Conservation (phyloP, 495 filamentous ascomycete genomes). For the Aspergillus homomorphus region DNA sequence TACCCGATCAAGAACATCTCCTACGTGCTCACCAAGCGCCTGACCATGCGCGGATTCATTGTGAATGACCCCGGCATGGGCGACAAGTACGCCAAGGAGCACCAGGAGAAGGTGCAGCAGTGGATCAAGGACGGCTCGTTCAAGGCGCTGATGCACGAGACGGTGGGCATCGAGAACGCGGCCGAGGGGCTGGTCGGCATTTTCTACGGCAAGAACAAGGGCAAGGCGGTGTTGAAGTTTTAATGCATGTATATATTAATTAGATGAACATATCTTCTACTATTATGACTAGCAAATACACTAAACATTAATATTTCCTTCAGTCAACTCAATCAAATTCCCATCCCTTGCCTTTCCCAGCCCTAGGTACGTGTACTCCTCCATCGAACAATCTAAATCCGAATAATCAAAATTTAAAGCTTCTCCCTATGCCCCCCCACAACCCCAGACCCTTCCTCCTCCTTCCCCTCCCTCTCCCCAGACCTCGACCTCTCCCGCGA, state of each 20-base stretch:
- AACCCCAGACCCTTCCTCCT: background rate
- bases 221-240: conserved; percentile 84
- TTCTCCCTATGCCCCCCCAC: background rate
- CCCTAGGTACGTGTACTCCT: no score
- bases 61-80: conserved; percentile 65
- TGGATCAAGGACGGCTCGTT: conserved; percentile 84
- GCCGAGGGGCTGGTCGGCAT: conserved; percentile 82
- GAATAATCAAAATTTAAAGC: background rate
- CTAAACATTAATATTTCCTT: background rate
- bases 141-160: conserved; percentile 67
- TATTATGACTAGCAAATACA: no score
- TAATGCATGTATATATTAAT: conserved; percentile 20
- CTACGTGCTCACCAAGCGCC: conserved; percentile 51
- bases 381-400: no score
- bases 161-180: conserved; percentile 79
- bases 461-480: background rate
- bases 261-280: no score
- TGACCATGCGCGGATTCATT: conserved; percentile 76
- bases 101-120: conserved; percentile 75
- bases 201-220: conserved; percentile 84
- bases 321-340: no score
- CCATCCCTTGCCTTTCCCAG: no score
- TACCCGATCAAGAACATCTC: conserved; percentile 70
- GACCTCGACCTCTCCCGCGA: background rate
- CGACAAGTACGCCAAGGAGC: conserved; percentile 66